phyloP scores from a whole-genome alignment of 257 asterid genomes.

The Galeopsis tetrahit region DNA sequence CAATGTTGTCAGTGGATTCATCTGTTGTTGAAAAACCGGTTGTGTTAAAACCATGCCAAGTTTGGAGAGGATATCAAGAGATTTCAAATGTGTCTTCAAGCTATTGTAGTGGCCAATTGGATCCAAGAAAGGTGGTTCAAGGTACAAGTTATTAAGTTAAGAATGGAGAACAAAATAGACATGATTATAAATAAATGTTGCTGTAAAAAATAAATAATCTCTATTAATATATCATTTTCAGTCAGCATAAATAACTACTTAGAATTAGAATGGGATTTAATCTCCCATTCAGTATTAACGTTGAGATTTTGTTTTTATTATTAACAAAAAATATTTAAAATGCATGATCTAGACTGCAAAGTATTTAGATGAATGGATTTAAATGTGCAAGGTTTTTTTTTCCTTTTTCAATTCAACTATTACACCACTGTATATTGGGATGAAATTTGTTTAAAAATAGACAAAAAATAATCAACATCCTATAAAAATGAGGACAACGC shows the following conservation, averaged over 20 bases:
- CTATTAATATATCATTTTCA: neutral
- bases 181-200: neutral
- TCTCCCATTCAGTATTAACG: too few species aligned
- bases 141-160: constrained; percentile 13
- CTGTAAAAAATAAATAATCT: neutral
- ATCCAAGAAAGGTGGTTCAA: constrained; percentile 53
- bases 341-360: too few species aligned
- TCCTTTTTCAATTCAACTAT: too few species aligned
- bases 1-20: constrained; percentile 60
- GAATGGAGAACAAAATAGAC: neutral
- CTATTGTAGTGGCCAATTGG: constrained; percentile 73
- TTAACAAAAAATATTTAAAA: too few species aligned
- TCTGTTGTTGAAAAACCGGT: constrained; percentile 54
- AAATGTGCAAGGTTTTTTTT: neutral
- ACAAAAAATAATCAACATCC: too few species aligned
- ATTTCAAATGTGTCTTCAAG: constrained; percentile 58
- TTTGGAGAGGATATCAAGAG: constrained; percentile 70
- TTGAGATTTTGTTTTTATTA: too few species aligned
- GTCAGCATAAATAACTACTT: neutral
- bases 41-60: constrained; percentile 54
- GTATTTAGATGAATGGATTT: neutral
- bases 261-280: neutral
- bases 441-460: too few species aligned
- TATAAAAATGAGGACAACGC: too few species aligned
- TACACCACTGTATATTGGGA: too few species aligned